A percentile compares a stretch with the other conserved stretches of the same genome.
Conservation (phyloP, 2,329 filamentous ascomycete genomes). For the Nectriaceae sp. region DNA sequence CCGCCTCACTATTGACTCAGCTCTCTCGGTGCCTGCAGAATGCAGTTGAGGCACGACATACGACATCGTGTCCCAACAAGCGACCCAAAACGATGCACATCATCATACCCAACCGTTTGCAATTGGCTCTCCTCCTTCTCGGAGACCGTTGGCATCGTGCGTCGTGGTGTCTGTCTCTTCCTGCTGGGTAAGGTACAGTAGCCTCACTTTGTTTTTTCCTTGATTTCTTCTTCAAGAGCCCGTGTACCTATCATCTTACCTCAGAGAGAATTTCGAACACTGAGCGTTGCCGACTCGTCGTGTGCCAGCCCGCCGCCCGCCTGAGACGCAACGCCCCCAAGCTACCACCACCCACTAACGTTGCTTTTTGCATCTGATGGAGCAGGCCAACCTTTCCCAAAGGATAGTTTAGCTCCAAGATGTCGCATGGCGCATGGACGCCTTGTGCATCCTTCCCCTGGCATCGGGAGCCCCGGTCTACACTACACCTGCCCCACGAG, state of each 20-base stretch:
- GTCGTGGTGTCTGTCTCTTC: slow-evolving; percentile 5
- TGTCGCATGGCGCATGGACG: slow-evolving; percentile 20
- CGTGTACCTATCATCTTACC: not conserved
- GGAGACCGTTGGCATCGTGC: not conserved
- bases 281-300: not conserved
- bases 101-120: slow-evolving; percentile 1
- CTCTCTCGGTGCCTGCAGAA: not conserved
- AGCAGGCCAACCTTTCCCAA: slow-evolving; percentile 26
- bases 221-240: slow-evolving; percentile 16
- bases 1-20: not conserved
- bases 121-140: not conserved
- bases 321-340: slow-evolving; percentile 3
- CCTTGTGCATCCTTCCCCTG: slow-evolving; percentile 15
- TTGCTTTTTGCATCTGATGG: slow-evolving; percentile 21
- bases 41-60: not conserved
- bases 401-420: slow-evolving; percentile 15
- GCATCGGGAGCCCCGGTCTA: slow-evolving; percentile 1
- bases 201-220: slow-evolving; percentile 26
- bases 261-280: no score
- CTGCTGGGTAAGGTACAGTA: slow-evolving; percentile 5
- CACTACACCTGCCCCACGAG: not conserved
- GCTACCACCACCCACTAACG: slow-evolving; percentile 11
- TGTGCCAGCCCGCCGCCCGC: not conserved
- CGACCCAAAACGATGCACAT: not conserved
- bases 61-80: not conserved